Percentiles rank a stretch among this genome's conserved stretches.
These are phyloP conservation scores for Petasospora rhodanensis DNA, from an alignment of 1,139 yeast species.

Conservation along the genomic window DNA sequence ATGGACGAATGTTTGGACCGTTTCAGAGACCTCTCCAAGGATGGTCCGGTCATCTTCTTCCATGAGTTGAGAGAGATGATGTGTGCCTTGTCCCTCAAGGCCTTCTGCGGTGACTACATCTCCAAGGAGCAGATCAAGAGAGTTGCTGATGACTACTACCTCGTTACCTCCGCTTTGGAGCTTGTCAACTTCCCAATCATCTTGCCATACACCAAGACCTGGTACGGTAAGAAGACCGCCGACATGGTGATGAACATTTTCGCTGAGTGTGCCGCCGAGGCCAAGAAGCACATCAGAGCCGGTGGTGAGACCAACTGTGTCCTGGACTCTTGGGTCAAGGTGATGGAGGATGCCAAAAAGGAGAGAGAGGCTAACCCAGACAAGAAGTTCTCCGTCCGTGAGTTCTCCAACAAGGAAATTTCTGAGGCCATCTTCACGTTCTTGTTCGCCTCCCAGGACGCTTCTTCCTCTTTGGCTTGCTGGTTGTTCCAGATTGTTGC, in stretches of 20 bases:
- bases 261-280: conserved; percentile 79
- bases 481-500: conserved; percentile 97
- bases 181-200: conserved; percentile 96
- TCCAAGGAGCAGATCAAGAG: conserved; percentile 82
- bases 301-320: conserved; percentile 83
- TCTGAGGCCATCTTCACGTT: conserved; percentile 96
- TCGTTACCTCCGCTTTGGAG: conserved; percentile 92
- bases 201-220: conserved; percentile 90
- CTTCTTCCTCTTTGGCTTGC: conserved; percentile 95
- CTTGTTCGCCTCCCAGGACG: conserved; percentile 96
- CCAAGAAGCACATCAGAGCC: conserved; percentile 73
- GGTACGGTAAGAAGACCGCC: conserved; percentile 95
- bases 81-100: conserved; percentile 88
- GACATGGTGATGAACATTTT: conserved; percentile 91
- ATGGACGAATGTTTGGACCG: conserved; percentile 75
- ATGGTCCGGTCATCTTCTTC: conserved; percentile 72
- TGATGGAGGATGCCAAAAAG: conserved; percentile 74
- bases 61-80: conserved; percentile 91
- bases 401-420: conserved; percentile 84
- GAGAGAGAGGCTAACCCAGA: conserved; percentile 35
- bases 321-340: conserved; percentile 90
- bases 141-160: conserved; percentile 87
- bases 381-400: conserved; percentile 63
- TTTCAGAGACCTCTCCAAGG: conserved; percentile 54
- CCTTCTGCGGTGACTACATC: conserved; percentile 94